Percentiles rank a stretch among this genome's conserved stretches.
Conservation (phyloP, 139 green algal genomes). For the Chlorella sp. region DNA sequence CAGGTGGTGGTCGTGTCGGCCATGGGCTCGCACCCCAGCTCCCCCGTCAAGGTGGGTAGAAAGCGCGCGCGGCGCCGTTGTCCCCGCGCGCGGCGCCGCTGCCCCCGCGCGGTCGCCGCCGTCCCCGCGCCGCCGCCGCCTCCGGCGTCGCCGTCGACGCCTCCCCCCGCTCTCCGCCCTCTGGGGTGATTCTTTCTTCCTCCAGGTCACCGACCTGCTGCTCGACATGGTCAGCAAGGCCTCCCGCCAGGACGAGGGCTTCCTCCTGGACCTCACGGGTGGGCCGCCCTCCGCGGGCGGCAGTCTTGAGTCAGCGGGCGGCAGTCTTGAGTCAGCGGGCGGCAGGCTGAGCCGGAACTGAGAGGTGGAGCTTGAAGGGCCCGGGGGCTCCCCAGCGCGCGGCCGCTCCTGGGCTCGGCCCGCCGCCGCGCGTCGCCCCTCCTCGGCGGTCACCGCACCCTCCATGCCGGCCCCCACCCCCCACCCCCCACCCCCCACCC, state of each 20-base stretch:
- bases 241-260: constrained; percentile 66
- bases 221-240: constrained; percentile 88
- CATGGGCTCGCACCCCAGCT: constrained; percentile 79
- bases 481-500: too few species aligned
- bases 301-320: too few species aligned
- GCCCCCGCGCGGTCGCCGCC: too few species aligned
- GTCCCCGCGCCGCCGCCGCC: too few species aligned
- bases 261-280: constrained; percentile 84
- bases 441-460: neutral
- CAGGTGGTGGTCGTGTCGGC: constrained; percentile 81
- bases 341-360: too few species aligned
- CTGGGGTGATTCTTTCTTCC: constrained; percentile 46
- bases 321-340: too few species aligned
- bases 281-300: too few species aligned
- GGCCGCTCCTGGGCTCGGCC: neutral
- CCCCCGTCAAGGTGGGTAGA: constrained; percentile 52
- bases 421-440: neutral
- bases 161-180: constrained; percentile 61
- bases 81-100: too few species aligned
- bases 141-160: too few species aligned
- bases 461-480: neutral
- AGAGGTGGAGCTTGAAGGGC: too few species aligned
- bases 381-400: too few species aligned
- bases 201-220: constrained; percentile 94
- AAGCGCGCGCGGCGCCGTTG: too few species aligned